Conservation (phyloP, 768 basidiomycete species). For the Mycena filopes region DNA sequence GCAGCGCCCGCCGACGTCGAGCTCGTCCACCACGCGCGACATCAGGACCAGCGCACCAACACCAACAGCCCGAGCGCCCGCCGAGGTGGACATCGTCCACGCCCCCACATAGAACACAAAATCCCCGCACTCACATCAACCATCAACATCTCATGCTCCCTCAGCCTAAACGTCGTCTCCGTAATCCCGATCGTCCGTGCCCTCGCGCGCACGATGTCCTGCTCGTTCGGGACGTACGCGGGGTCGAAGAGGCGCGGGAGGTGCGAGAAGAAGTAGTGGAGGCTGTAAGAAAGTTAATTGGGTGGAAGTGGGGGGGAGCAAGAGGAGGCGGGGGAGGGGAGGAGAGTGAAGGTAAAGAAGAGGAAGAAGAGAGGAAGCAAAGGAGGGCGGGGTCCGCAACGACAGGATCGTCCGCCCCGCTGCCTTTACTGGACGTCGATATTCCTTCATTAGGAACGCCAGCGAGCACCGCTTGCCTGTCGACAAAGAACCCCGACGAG, state of each 20-base stretch:
- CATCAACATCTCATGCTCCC: slow-evolving; percentile 89
- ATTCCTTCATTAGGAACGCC: too few relatives aligned
- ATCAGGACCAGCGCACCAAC: too few relatives aligned
- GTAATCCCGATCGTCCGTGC: slow-evolving; percentile 93
- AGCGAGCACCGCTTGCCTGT: too few relatives aligned
- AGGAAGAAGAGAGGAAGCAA: too few relatives aligned
- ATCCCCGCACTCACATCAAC: slow-evolving; percentile 81
- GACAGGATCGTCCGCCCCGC: too few relatives aligned
- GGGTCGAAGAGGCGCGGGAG: slow-evolving; percentile 84
- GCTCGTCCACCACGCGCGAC: too few relatives aligned
- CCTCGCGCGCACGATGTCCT: slow-evolving; percentile 88
- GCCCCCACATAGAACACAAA: neutral
- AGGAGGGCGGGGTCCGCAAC: too few relatives aligned
- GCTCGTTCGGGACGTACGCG: slow-evolving; percentile 78
- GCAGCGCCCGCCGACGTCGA: too few relatives aligned
- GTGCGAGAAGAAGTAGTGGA: slow-evolving; percentile 81
- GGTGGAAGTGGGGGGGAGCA: neutral
- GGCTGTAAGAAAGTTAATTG: slow-evolving; percentile 47
- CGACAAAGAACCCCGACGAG: too few relatives aligned
- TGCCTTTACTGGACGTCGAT: too few relatives aligned
- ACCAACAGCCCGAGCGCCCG: too few relatives aligned
- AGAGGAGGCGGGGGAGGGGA: slow-evolving; percentile 9
- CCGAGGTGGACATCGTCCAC: too few relatives aligned
- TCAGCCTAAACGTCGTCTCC: slow-evolving; percentile 84
- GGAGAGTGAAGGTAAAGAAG: slow-evolving; percentile 14